Evolutionary conservation across 2,329 filamentous ascomycete species (phyloP), one percentile per base, ranked within the genome.

Genomic region (Capronia coronata): DNA sequence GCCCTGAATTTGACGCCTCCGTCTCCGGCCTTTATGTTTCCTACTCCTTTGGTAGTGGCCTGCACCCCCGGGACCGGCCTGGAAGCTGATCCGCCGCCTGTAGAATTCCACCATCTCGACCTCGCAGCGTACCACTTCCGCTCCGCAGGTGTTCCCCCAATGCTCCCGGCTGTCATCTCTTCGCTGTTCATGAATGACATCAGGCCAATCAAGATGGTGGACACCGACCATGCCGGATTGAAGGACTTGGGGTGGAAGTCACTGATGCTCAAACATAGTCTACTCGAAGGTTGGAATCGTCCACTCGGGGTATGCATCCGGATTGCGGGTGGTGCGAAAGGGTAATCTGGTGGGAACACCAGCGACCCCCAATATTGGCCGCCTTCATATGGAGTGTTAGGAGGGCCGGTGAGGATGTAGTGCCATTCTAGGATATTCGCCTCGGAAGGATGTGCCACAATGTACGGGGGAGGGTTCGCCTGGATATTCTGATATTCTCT

Each of bases 321-420:
- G 68, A 98, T 98, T 1, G 93, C 89, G 3, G 93, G 93, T 25
- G 93, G 93, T 10, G 90, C 91, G 69, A 96, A 98, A 21, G 93
- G 93, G 67, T 98, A 98, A 74, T 96, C 90, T 7, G 90, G 80
- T 13, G 93, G 93, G 68, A 98, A 98, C 58, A 94, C 83, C 43
- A 98, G 77, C 1, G 91, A 96, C 41, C 93, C 93, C 93, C 93
- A 98, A 74, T 97, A 98, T 68, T 98, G 93, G 39, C 93, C 93
- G 64, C 84, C 83, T 62, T 94, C 82, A 67, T 98, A 98, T 1
- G 93, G 91, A 0, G 93, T 98, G 52, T 90, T 81, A 3, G 94
- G 89, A 27, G 93, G 91, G 1, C 93, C 93, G 30, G 90, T 96
- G 86, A 63, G 27, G 43, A 38, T 44, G 43, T 53, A 46, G 55